A percentile compares a stretch with the other conserved stretches of the same genome.
Conservation (phyloP, 257 asterid species). For the Solanum ossicruentum region DNA sequence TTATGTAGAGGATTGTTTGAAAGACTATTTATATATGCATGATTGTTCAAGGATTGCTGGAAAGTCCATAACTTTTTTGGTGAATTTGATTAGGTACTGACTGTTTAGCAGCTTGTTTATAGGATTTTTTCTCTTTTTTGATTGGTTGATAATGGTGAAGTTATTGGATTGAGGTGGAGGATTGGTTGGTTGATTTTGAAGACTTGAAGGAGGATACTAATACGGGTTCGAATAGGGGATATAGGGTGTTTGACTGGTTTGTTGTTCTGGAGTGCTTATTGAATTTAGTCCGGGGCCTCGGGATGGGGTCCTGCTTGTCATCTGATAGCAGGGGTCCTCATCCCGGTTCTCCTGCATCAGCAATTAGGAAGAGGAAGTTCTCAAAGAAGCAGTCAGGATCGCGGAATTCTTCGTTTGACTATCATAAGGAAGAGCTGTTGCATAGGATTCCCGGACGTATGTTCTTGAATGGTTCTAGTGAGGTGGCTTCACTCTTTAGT, state of each 20-base stretch:
- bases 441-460: slow-evolving; percentile 55
- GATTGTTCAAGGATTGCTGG: neutral
- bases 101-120: neutral
- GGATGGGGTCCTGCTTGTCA: slow-evolving; percentile 82
- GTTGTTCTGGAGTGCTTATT: slow-evolving; percentile 76
- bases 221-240: slow-evolving; percentile 37
- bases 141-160: neutral
- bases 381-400: slow-evolving; percentile 30
- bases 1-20: neutral
- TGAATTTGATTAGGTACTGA: neutral
- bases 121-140: neutral
- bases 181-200: neutral
- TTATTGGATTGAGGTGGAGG: slow-evolving; percentile 7
- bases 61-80: neutral
- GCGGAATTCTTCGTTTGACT: slow-evolving; percentile 49
- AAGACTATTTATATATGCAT: neutral
- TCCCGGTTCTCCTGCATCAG: slow-evolving; percentile 37
- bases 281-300: slow-evolving; percentile 66
- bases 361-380: slow-evolving; percentile 30
- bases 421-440: slow-evolving; percentile 43
- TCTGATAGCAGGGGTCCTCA: slow-evolving; percentile 58
- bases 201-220: neutral
- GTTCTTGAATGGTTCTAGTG: slow-evolving; percentile 59
- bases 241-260: slow-evolving; percentile 27
- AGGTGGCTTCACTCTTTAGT: slow-evolving; percentile 44